phyloP scores from a whole-genome alignment of 2,329 filamentous ascomycete genomes.

The Curvularia hawaiiensis region DNA sequence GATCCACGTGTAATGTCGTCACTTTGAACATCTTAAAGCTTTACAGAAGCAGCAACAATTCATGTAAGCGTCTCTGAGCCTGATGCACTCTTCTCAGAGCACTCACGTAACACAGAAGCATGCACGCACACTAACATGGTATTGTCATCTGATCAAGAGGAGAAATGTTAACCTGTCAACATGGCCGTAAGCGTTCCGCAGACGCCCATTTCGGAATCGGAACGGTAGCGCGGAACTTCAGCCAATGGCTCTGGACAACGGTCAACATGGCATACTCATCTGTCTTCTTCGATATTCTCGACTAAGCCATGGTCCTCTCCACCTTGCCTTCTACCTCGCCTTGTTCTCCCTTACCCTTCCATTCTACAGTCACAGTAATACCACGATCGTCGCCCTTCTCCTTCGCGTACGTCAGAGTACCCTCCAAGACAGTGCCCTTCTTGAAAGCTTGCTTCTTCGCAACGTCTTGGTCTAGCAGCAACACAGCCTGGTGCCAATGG shows the following conservation, averaged over 20 bases:
- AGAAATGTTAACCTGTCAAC: neutral
- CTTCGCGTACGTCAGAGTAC: conserved; percentile 73
- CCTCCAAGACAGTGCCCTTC: conserved; percentile 70
- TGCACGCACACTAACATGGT: neutral
- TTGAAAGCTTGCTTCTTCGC: conserved; percentile 43
- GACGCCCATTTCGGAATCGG: conserved; percentile 14
- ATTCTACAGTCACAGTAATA: conserved; percentile 48
- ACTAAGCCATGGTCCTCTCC: conserved; percentile 38
- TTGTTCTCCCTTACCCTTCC: conserved; percentile 40
- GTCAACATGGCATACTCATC: neutral
- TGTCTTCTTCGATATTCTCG: neutral
- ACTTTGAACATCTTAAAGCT: conserved; percentile 4
- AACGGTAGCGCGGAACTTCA: conserved; percentile 6
- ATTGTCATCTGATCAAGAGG: neutral
- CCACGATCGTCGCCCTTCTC: conserved; percentile 53
- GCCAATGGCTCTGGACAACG: neutral
- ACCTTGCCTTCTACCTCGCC: conserved; percentile 41
- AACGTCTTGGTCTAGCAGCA: conserved; percentile 69
- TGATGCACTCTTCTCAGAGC: neutral
- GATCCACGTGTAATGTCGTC: conserved; percentile 37
- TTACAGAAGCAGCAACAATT: neutral
- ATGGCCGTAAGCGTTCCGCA: conserved; percentile 14
- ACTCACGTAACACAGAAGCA: neutral
- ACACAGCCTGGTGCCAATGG: conserved; percentile 87
- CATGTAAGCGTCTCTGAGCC: neutral